Base-by-base conservation (phyloP, 768 basidiomycete species). In the Russula sp. region DNA sequence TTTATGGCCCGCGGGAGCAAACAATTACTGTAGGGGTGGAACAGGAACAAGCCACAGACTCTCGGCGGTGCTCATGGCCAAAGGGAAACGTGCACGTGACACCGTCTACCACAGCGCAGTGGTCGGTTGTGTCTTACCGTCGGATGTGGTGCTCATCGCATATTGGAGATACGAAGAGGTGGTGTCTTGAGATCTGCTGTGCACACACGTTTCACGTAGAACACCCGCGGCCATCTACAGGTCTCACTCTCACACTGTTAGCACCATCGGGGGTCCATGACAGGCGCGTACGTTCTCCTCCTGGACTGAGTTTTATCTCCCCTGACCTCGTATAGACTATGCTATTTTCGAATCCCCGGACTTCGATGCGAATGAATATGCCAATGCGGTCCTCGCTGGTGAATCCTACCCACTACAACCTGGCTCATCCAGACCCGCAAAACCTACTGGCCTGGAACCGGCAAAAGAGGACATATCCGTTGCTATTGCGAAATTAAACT, bases 311-410 rank as follows among this genome's bases (percentile, higher is more conserved):
- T 49, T 29, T 16, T 46, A 61, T 63, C 38, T 65, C 53, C 34
- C n/a, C 52, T 59, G 46, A 59, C 47, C 22, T 38, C 25, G 11
- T 20, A 18, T 63, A 86, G 92, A 93, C 66, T 88, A 93, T 69
- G 71, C 84, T 16, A 80, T 86, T 49, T 98, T 97, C 69, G 78
- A 89, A 34, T 79, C 75, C 45, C 72, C 83, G 2, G 79, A 85
- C 38, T 98, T 98, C 72, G 88, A 96, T 71, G 80, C 91, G 16
- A 88, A 90, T 69, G 88, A 89, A 45, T 97, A 95, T 71, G 95
- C 95, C 2, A 94, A 94, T 72, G 85, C 91, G 16, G 82, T 96
- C 57, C 80, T 98, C 25, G 87, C 93, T 5, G 89, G 91, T 29
- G 87, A 93, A 66, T 71, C 84, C 0, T 92, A 95, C 70, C 81